A percentile compares a stretch with the other conserved stretches of the same genome.
Evolutionary conservation across 2,329 filamentous ascomycete species (phyloP).

Genomic region (Cytospora paraplurivora): DNA sequence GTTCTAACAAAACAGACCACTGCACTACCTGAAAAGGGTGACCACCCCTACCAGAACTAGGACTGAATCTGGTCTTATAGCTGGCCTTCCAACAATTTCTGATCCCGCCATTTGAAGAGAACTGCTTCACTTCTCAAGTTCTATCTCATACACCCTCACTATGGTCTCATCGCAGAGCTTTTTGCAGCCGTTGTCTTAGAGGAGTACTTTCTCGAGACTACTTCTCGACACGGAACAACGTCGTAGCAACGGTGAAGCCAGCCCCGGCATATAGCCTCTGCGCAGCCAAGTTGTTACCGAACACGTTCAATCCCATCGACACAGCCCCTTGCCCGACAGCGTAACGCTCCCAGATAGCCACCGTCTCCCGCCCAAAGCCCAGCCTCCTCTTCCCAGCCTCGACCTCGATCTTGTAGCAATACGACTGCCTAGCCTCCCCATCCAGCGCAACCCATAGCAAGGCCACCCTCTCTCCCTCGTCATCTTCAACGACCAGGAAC

Average conservation of each 20-base stretch:
- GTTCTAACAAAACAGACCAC: too few relatives aligned
- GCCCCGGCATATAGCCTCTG: background rate
- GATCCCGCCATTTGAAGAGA: too few relatives aligned
- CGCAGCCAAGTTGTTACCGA: conserved; percentile 9
- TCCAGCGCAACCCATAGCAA: background rate
- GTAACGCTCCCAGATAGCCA: conserved; percentile 1
- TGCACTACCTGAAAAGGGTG: too few relatives aligned
- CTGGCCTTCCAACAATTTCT: too few relatives aligned
- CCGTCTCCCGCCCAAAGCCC: conserved; percentile 3
- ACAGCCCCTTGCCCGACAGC: conserved; percentile 2
- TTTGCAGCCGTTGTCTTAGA: background rate
- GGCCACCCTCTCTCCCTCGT: background rate
- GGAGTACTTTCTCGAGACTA: background rate
- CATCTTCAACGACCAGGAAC: conserved; percentile 4
- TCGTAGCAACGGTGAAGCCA: conserved; percentile 27
- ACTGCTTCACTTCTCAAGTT: background rate
- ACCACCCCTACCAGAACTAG: too few relatives aligned
- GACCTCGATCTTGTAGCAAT: conserved; percentile 11
- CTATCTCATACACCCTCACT: background rate
- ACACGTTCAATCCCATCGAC: background rate
- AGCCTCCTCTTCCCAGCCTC: conserved; percentile 5
- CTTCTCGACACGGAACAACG: background rate
- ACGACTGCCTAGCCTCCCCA: background rate
- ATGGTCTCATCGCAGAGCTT: background rate
- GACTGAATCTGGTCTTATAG: too few relatives aligned